Base-by-base conservation (phyloP, 768 basidiomycete species). In the Phaeolepiota aurea region DNA sequence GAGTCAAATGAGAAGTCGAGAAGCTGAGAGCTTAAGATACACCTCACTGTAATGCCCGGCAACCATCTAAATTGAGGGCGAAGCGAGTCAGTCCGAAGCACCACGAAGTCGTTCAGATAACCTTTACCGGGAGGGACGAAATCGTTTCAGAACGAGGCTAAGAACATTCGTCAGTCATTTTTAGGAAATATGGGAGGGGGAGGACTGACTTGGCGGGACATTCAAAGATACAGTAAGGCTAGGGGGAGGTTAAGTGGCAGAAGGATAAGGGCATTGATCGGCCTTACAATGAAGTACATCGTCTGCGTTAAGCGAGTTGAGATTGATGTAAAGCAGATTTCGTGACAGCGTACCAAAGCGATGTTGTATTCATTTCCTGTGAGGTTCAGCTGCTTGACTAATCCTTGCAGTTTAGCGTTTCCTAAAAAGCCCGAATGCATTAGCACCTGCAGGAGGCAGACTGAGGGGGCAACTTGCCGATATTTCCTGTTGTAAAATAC, bases 381-480 rank as follows among this genome's bases (percentile, higher is more conserved):
- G 31, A 86, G 65, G 23, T 73, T 15, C 1, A 87, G 64, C 48
- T 85, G 68, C 0, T 58, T 71, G 12, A 55, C 51, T 3, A 88
- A 57, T 2, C 85, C 85, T 48, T 79, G 76, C 1, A 85, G 57
- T 44, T 69, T 77, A 1, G 82, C 82, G 50, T 85, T 84, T 25
- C 79, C 81, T 64, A 58, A 32, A 35, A 51, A 50, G 34, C 25
- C 31, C 16, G 18, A 42, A 9, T 7, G 16, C n/a, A 35, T 16
- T 7, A 5, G 18, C 7, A 35, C 16, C 18, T 35, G 18, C 12
- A 10, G 10, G 28, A 31, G 9, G 10, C 10, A 31, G 18, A 35
- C 15, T 7, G 5, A 9, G 33, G 20, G 9, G 19, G 39, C 15
- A 20, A 48, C 59, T 19, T 44, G 74, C 78, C 77, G 25, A 79